These are phyloP conservation scores for Russula foetens DNA, from an alignment of 768 basidiomycete genomes.

Conservation along the genomic window DNA sequence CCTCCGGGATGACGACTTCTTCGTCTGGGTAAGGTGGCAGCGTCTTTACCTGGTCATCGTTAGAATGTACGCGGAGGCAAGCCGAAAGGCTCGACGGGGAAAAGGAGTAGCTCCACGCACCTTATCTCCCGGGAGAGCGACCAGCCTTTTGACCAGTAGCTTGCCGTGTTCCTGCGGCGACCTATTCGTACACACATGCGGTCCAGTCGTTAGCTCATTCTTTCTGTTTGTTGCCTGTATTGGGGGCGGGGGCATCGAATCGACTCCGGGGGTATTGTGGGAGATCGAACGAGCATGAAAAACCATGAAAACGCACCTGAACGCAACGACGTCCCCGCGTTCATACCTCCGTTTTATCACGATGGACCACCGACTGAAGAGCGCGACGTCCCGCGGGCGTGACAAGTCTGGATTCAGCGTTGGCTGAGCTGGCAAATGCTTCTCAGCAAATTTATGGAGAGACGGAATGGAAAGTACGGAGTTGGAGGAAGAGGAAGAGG, in stretches of 20 bases:
- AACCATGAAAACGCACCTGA: slow-evolving; percentile 8
- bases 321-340: slow-evolving; percentile 17
- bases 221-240: too few relatives aligned
- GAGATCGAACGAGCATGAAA: too few relatives aligned
- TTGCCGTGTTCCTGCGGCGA: slow-evolving; percentile 14
- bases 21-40: slow-evolving; percentile 17
- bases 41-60: slow-evolving; percentile 15
- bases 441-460: not conserved
- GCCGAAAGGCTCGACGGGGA: too few relatives aligned
- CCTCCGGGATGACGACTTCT: slow-evolving; percentile 11
- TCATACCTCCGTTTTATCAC: slow-evolving; percentile 7
- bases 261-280: too few relatives aligned
- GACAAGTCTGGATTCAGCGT: slow-evolving; percentile 18
- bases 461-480: too few relatives aligned
- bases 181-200: not conserved
- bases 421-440: slow-evolving; percentile 14
- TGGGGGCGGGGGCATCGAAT: too few relatives aligned
- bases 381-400: slow-evolving; percentile 11
- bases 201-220: not conserved
- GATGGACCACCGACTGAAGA: slow-evolving; percentile 18
- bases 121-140: slow-evolving; percentile 19
- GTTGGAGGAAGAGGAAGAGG: not conserved
- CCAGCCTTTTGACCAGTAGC: slow-evolving; percentile 14
- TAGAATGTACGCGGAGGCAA: not conserved
- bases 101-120: not conserved